Evolutionary conservation across 1,284 basidiomycete genomes (phyloP), one percentile per base, ranked within the genome.

Genomic region (Pseudozyma tsukubaensis): DNA sequence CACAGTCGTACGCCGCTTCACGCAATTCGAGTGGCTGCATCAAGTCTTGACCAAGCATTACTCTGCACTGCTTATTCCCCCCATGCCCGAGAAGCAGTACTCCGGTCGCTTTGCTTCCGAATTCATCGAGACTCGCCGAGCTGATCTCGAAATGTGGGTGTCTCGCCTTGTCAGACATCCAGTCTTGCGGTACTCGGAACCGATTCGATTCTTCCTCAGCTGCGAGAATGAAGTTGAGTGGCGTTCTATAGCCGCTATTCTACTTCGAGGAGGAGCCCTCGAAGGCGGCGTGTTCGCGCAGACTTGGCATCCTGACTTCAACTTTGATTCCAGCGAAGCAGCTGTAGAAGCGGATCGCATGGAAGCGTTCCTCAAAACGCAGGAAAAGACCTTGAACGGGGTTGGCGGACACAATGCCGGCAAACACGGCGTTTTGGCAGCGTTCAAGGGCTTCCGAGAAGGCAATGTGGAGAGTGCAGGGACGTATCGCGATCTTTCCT

Each of bases 261-360:
- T 19, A 64, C 65, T 16, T 60, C 60, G 1, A 10, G 32, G 18
- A 11, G 49, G 34, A 14, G 32, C n/a, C 0, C 18, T 13, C 10
- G 58, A 62, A 21, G 56, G 64, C 8, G 64, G 60, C 24, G 93
- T 94, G 81, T 93, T 92, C 78, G 89, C 91, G 0, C 89, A 89
- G 29, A 90, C 94, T 0, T 93, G 89, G 78, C 92, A 94, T 80
- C 93, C 92, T 1, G 90, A 89, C 0, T 94, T 92, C 85, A 93
- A 94, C 81, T 80, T 94, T 42, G 92, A 94, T 40, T 44, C 69
- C 13, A 51, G 34, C 13, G 78, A 75, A 16, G 66, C 81, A 8
- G 74, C 56, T 0, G 34, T 65, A 1, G 71, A 78, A 29, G 74
- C 65, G 10, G 71, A 73, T 36, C 43, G 59, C 0, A 58, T 79